Conservation (phyloP, 2,329 filamentous ascomycete species). For the Epichloe amarillans region DNA sequence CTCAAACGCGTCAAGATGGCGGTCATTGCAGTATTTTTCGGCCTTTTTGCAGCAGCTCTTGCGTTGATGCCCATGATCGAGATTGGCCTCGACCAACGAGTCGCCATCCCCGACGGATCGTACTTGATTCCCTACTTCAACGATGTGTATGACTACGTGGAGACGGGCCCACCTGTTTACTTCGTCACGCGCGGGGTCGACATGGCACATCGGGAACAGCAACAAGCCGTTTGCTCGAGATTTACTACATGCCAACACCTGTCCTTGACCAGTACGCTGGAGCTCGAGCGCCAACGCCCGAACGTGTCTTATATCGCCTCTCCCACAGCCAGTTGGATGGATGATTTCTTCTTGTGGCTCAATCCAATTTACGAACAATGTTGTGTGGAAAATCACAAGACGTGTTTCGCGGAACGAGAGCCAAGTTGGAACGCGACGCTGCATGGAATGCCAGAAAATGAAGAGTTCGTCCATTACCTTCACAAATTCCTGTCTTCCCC, state of each 20-base stretch:
- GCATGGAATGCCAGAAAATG: slow-evolving; percentile 78
- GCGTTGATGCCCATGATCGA: slow-evolving; percentile 74
- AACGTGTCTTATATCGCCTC: slow-evolving; percentile 80
- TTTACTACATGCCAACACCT: slow-evolving; percentile 79
- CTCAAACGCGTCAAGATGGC: slow-evolving; percentile 65
- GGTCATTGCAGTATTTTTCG: slow-evolving; percentile 72
- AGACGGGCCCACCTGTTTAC: slow-evolving; percentile 85
- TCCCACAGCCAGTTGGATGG: slow-evolving; percentile 87
- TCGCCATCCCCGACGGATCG: slow-evolving; percentile 84
- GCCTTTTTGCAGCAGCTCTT: slow-evolving; percentile 72
- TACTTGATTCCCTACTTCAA: slow-evolving; percentile 96
- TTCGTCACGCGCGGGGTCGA: slow-evolving; percentile 82
- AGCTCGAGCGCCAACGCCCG: slow-evolving; percentile 84
- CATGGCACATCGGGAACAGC: slow-evolving; percentile 58
- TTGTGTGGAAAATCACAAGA: slow-evolving; percentile 56
- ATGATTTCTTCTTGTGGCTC: slow-evolving; percentile 95
- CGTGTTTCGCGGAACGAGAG: slow-evolving; percentile 66
- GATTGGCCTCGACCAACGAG: slow-evolving; percentile 84
- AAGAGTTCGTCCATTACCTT: slow-evolving; percentile 82
- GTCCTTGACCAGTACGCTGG: slow-evolving; percentile 79
- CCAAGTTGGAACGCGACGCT: slow-evolving; percentile 85
- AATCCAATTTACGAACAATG: slow-evolving; percentile 64
- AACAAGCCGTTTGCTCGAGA: slow-evolving; percentile 78
- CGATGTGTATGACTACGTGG: slow-evolving; percentile 85
- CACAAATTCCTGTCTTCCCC: slow-evolving; percentile 70